These are phyloP conservation scores for Ogataea salicorniae DNA, from an alignment of 805 yeast genomes.

Conservation along the genomic window DNA sequence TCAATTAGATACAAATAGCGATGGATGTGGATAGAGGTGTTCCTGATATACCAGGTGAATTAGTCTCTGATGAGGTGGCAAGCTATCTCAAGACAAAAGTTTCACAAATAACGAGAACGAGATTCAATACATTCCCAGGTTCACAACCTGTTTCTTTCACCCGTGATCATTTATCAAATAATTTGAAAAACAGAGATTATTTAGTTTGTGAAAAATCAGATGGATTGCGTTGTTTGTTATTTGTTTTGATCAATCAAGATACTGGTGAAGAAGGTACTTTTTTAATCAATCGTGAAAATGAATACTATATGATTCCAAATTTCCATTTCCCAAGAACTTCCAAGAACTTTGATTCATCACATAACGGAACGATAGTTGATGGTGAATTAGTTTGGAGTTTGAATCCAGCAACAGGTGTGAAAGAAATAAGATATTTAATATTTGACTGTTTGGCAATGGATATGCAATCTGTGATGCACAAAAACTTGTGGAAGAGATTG, in stretches of 20 bases:
- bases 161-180: conserved; percentile 59
- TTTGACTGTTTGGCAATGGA: conserved; percentile 89
- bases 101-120: conserved; percentile 53
- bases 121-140: conserved; percentile 69
- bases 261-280: conserved; percentile 84
- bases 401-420: conserved; percentile 47
- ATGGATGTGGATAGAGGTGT: conserved; percentile 40
- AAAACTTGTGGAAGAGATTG: conserved; percentile 73
- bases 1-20: not conserved
- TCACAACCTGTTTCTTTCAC: conserved; percentile 94
- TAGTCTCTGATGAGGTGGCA: conserved; percentile 67
- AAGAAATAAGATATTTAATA: conserved; percentile 73
- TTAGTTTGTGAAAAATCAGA: conserved; percentile 95
- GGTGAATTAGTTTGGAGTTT: conserved; percentile 85
- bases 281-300: conserved; percentile 82
- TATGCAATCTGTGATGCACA: conserved; percentile 61
- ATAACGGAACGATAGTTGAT: conserved; percentile 85
- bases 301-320: conserved; percentile 73
- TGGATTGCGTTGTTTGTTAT: conserved; percentile 81
- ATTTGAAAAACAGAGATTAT: conserved; percentile 67
- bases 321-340: conserved; percentile 70
- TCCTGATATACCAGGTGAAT: conserved; percentile 83
- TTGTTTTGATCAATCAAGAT: conserved; percentile 53
- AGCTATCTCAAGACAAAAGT: conserved; percentile 64
- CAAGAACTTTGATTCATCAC: conserved; percentile 51